Evolutionary conservation across 345 rosid species (phyloP).

Genomic region (Psidium guajava): DNA sequence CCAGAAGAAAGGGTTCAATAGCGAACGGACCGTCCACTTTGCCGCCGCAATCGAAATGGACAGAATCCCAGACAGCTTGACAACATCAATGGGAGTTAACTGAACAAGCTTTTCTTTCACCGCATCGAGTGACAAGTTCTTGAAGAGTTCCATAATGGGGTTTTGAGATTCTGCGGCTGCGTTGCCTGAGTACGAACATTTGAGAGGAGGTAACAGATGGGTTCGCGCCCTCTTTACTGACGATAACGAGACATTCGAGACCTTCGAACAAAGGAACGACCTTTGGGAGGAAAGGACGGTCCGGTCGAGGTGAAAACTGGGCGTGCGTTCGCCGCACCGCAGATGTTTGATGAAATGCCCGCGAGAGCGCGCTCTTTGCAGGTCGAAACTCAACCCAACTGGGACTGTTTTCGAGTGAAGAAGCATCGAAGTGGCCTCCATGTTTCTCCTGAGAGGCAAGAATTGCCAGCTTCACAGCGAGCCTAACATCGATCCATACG

Average conservation of each 20-base stretch:
- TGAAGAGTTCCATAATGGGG: slow-evolving; percentile 31
- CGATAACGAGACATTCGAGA: neutral
- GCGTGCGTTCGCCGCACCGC: slow-evolving; percentile 3
- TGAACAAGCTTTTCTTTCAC: slow-evolving; percentile 21
- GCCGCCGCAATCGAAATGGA: slow-evolving; percentile 43
- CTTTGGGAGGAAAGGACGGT: neutral
- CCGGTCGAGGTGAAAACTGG: slow-evolving; percentile 3
- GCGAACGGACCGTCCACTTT: slow-evolving; percentile 42
- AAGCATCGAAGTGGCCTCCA: slow-evolving; percentile 49
- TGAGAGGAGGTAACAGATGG: slow-evolving; percentile 19
- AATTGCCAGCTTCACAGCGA: neutral
- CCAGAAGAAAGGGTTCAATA: slow-evolving; percentile 72
- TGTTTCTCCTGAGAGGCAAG: slow-evolving; percentile 1
- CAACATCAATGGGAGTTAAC: slow-evolving; percentile 36
- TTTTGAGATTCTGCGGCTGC: slow-evolving; percentile 21
- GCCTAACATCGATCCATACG: neutral
- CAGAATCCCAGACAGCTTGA: slow-evolving; percentile 45
- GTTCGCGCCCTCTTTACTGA: slow-evolving; percentile 1
- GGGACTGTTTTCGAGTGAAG: slow-evolving; percentile 36
- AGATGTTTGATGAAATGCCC: slow-evolving; percentile 65
- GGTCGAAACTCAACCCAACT: neutral
- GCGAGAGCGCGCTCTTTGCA: slow-evolving; percentile 12
- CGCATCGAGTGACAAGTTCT: slow-evolving; percentile 26
- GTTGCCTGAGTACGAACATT: slow-evolving; percentile 40
- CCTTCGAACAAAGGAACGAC: neutral